Percentiles rank a stretch among this genome's conserved stretches.
These are phyloP conservation scores for Phytophthora nicotianae DNA, from an alignment of 352 stramenopile species.

Conservation along the genomic window DNA sequence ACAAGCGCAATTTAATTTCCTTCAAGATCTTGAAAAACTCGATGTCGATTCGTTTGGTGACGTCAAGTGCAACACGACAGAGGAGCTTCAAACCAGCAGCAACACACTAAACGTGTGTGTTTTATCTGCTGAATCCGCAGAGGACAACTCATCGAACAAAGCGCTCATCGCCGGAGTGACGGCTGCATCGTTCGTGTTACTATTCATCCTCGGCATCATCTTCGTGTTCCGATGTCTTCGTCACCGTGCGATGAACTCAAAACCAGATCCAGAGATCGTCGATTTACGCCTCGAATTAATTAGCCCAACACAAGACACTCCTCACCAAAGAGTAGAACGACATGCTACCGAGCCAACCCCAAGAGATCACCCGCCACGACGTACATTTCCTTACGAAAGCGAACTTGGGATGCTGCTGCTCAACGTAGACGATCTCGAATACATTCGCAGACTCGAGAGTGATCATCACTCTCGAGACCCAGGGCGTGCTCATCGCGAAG, in stretches of 20 bases:
- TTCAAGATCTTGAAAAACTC: constrained; percentile 39
- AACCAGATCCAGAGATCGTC: constrained; percentile 13
- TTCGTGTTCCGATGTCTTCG: constrained; percentile 26
- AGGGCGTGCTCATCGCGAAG: constrained; percentile 13
- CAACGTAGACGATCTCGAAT: constrained; percentile 47
- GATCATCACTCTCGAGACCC: constrained; percentile 13
- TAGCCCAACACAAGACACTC: constrained; percentile 11
- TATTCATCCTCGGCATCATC: constrained; percentile 25
- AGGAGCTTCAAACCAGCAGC: constrained; percentile 20
- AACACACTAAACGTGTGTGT: constrained; percentile 22
- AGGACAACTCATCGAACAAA: constrained; percentile 15
- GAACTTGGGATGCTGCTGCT: constrained; percentile 28
- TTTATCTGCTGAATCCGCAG: not conserved
- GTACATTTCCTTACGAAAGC: constrained; percentile 10
- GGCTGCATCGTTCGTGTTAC: constrained; percentile 27
- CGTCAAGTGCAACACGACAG: constrained; percentile 23
- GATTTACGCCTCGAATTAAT: constrained; percentile 17
- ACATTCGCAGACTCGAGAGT: constrained; percentile 38
- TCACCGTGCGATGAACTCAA: constrained; percentile 13
- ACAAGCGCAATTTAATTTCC: constrained; percentile 43
- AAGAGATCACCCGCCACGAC: not conserved
- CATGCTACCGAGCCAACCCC: constrained; percentile 13
- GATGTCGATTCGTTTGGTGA: constrained; percentile 44
- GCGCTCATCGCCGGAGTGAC: constrained; percentile 29
- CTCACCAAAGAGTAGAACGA: constrained; percentile 6